A percentile compares a stretch with the other conserved stretches of the same genome.
Evolutionary conservation across 768 basidiomycete genomes (phyloP).

Genomic region (Inosperma sp.): DNA sequence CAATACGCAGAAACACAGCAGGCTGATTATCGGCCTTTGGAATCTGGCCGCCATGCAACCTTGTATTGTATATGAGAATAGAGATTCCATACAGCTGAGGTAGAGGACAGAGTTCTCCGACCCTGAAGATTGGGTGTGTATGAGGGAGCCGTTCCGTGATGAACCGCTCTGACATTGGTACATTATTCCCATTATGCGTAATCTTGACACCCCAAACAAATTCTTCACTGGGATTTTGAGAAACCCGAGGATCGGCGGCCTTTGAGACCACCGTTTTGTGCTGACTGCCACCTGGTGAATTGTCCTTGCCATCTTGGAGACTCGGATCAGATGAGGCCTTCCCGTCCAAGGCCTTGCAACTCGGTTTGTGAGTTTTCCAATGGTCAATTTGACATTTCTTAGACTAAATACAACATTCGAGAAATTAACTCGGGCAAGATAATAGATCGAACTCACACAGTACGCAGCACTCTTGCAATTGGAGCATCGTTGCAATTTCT

Average conservation of each 20-base stretch:
- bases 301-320: too few species aligned
- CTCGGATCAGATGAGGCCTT: too few species aligned
- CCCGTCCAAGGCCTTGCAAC: background rate
- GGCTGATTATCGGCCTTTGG: constrained; percentile 12
- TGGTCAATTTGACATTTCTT: background rate
- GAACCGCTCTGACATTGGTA: constrained; percentile 1
- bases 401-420: background rate
- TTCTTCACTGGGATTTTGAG: background rate
- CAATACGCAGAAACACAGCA: constrained; percentile 15
- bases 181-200: background rate
- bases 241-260: background rate
- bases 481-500: constrained; percentile 8
- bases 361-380: background rate
- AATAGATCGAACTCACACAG: constrained; percentile 7
- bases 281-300: too few species aligned
- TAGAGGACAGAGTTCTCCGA: constrained; percentile 17
- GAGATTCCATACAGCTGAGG: constrained; percentile 15
- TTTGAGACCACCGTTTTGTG: too few species aligned
- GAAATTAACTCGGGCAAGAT: too few species aligned
- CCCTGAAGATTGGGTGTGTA: constrained; percentile 13
- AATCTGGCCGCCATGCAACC: background rate
- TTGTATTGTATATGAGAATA: constrained; percentile 9
- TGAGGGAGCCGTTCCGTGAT: constrained; percentile 2
- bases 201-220: background rate
- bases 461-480: constrained; percentile 9